These are phyloP conservation scores for Paraphaeosphaeria sporulosa DNA, from an alignment of 2,329 filamentous ascomycete genomes.

Conservation along the genomic window DNA sequence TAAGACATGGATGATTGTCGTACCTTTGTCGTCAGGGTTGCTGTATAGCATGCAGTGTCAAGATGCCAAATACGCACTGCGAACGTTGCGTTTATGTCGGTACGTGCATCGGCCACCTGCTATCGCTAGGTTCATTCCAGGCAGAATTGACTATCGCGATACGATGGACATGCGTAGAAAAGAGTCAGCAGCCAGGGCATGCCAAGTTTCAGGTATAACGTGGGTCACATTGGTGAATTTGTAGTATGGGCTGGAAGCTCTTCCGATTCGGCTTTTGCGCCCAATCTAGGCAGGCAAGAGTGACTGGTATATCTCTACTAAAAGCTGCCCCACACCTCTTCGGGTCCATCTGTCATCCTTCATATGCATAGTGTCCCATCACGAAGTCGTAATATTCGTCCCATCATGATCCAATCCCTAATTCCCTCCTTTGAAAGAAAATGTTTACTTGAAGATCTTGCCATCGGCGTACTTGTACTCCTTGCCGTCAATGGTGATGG, in stretches of 20 bases:
- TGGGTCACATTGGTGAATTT: background rate
- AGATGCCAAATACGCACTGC: background rate
- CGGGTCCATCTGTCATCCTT: conserved; percentile 34
- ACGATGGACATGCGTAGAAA: background rate
- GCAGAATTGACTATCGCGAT: conserved; percentile 5
- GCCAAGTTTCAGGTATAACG: background rate
- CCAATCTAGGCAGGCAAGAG: conserved; percentile 33
- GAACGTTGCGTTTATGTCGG: background rate
- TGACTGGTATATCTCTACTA: conserved; percentile 36
- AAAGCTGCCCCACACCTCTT: conserved; percentile 23
- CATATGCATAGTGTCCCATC: conserved; percentile 34
- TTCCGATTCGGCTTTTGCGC: conserved; percentile 35
- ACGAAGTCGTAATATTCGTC: conserved; percentile 45
- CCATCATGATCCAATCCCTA: conserved; percentile 39
- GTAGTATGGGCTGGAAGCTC: conserved; percentile 32
- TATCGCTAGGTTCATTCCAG: background rate
- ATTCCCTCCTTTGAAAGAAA: conserved; percentile 23
- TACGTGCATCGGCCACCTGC: background rate
- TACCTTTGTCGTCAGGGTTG: background rate
- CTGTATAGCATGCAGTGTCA: background rate
- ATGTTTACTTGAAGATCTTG: conserved; percentile 97
- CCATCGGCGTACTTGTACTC: conserved; percentile 86
- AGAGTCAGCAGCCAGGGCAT: background rate
- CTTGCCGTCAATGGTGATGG: conserved; percentile 80
- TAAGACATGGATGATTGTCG: background rate